Evolutionary conservation across 2,329 filamentous ascomycete species (phyloP), one percentile per base, ranked within the genome.

Genomic region (Neofusicoccum umdonicola): DNA sequence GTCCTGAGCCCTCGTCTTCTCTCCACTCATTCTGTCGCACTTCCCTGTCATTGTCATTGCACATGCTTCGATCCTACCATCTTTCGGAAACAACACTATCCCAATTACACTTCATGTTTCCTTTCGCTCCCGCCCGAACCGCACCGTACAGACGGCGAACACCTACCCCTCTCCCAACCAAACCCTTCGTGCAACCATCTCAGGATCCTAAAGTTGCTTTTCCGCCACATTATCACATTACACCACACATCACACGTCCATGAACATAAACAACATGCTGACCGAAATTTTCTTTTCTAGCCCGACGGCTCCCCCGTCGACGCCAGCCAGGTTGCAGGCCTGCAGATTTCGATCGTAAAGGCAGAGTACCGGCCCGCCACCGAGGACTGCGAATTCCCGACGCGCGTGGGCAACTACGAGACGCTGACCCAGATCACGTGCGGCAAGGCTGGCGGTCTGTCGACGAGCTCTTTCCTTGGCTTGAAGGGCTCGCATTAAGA

Each of bases 261-360:
- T 3, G 22, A 54, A 41, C 35, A 12, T 12, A 17, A 37, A 9
- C 37, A 39, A 39, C 37, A 39, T 15, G 37, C 52, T 19, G 37
- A 56, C 50, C 37, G 35, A 19, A 45, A 11, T 15, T 39, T 9
- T 17, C 17, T 19, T 54, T 62, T 57, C 45, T 61, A 80, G 78
- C 74, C 75, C 52, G 74, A 80, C 63, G 75, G 74, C 58, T 72
- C 71, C 15, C 65, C 71, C 34, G 70, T 80, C n/a, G 65, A 72
- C 6, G 54, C 70, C 3, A 70, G 72, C 13, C 65, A 76, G 31
- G 71, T 78, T 6, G 70, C 73, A 0, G 76, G 76, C 34, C 73
- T 82, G 37, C 69, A 75, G 45, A 69, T 83, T 56, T 75, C 73
- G 2, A 76, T 82, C 11, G 73, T 78, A 37, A 75, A 72, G 67